phyloP scores from a whole-genome alignment of 164 flowering plant genomes.

The Saururus chinensis region DNA sequence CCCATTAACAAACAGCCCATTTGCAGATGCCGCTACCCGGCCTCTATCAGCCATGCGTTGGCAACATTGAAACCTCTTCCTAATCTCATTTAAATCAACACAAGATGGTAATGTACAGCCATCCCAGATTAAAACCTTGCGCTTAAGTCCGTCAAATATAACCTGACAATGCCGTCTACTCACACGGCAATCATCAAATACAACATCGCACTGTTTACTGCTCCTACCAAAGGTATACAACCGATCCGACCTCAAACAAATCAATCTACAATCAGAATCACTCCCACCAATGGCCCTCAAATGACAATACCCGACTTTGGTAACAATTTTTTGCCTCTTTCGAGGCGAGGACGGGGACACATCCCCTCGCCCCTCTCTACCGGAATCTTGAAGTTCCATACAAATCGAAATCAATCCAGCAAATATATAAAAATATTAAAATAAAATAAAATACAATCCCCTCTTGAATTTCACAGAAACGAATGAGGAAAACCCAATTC shows the following conservation, averaged over 20 bases:
- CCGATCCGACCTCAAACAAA: conserved; percentile 35
- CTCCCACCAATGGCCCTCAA: conserved; percentile 20
- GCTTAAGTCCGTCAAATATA: conserved; percentile 23
- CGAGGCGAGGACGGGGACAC: not conserved
- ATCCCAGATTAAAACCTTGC: conserved; percentile 38
- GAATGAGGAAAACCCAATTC: no score
- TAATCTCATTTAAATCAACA: conserved; percentile 18
- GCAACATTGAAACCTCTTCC: conserved; percentile 11
- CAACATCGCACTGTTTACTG: conserved; percentile 18
- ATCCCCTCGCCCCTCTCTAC: conserved; percentile 6
- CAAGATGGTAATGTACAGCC: conserved; percentile 20
- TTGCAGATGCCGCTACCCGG: conserved; percentile 32
- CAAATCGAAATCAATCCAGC: not conserved
- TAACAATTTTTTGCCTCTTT: conserved; percentile 11
- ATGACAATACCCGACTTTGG: conserved; percentile 17
- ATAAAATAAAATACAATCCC: no score
- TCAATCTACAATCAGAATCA: conserved; percentile 14
- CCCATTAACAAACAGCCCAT: conserved; percentile 74
- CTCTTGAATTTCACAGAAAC: no score
- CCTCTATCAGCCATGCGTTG: not conserved
- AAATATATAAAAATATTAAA: no score
- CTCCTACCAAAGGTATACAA: conserved; percentile 55
- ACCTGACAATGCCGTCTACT: conserved; percentile 72
- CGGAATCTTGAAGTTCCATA: conserved; percentile 7
- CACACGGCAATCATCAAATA: conserved; percentile 34